A percentile compares a stretch with the other conserved stretches of the same genome.
Evolutionary conservation across 257 asterid species (phyloP).

Genomic region (Solanum chilense): DNA sequence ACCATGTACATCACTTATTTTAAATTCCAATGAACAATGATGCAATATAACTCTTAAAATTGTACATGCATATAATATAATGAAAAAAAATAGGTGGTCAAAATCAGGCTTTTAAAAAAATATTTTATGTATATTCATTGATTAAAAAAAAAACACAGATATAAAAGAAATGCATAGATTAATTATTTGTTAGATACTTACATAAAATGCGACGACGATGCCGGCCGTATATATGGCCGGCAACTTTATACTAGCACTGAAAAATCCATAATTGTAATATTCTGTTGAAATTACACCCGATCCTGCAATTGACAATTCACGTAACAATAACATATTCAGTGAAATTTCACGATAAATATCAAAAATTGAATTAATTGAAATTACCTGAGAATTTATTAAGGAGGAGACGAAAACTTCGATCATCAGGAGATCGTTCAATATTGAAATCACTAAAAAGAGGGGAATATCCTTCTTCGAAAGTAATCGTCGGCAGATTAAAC

Average conservation of each 20-base stretch:
- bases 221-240: conserved; percentile 80
- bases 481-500: conserved; percentile 46
- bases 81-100: not conserved
- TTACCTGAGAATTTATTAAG: conserved; percentile 73
- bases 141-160: not conserved
- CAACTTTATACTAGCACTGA: conserved; percentile 80
- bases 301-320: conserved; percentile 23
- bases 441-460: conserved; percentile 83
- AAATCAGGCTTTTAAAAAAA: not conserved
- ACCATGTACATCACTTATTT: not conserved
- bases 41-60: not conserved
- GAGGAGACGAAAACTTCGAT: conserved; percentile 50
- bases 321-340: rapidly evolving
- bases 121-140: not conserved
- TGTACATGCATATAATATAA: not conserved
- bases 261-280: conserved; percentile 84
- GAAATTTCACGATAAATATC: too few relatives aligned
- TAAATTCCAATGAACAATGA: not conserved
- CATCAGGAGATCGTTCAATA: conserved; percentile 45
- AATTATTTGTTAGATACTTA: conserved; percentile 5
- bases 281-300: conserved; percentile 80
- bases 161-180: not conserved
- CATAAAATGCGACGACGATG: conserved; percentile 84
- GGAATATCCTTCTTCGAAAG: conserved; percentile 40
- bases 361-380: not conserved